Evolutionary conservation across 495 filamentous ascomycete genomes (phyloP), one percentile per base, ranked within the genome.

Genomic region (Neurospora hispaniola): DNA sequence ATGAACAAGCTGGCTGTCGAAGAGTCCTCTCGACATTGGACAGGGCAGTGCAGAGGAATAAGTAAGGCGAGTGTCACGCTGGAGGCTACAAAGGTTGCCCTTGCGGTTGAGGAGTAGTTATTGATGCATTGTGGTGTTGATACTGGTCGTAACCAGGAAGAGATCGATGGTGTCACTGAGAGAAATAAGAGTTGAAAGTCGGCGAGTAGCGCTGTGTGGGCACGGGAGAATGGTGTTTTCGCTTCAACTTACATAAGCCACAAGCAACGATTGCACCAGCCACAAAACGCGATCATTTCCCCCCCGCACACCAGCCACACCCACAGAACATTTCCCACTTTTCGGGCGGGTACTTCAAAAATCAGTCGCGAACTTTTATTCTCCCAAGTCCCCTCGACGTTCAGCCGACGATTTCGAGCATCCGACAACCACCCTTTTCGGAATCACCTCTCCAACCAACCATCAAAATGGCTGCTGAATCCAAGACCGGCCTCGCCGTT

Each of bases 401-500:
- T 46, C 70, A 71, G 70, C 71, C 14, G 42, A 73, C 71, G 42
- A 76, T 54, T 71, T 75, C 79, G 54, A 66, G 54, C 54, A 66
- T 38, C 54, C 54, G 74, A 74, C 78, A 71, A 78, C 75, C 66
- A 77, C 54, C 70, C 43, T 73, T 71, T 69, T 43, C 70, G 73
- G 73, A 69, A 72, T 72, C 71, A 46, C 44, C 46, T 35, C 54
- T 66, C 16, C 70, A 71, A 48, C 68, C 62, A 48, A 75, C 42
- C 70, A 66, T n/a, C 69, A 75, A 20, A 75, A 83, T 84, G 81
- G 80, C 80, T 70, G 79, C 84, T 79, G 79, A 82, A 78, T 73
- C 77, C 72, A 88, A 89, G 81, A 88, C 86, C 83, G 93, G 93
- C 84, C 87, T 97, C 79, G 86, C 89, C 84, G 85, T 90, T 81